Evolutionary conservation across 495 filamentous ascomycete genomes (phyloP).

Genomic region (Parmelia sp.): DNA sequence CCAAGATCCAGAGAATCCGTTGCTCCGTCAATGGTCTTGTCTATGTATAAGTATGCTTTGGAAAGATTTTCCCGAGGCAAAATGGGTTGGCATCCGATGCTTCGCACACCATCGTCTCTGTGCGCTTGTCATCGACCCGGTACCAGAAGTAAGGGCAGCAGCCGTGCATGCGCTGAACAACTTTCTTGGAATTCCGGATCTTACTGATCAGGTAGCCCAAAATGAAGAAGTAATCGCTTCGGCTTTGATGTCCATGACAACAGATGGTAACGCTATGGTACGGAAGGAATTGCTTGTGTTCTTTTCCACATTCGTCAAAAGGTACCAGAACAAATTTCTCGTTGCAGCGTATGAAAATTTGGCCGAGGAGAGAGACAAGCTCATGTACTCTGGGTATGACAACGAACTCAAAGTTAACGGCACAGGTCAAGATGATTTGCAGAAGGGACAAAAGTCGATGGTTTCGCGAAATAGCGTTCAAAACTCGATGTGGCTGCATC

Average conservation of each 20-base stretch:
- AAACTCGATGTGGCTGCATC: conserved; percentile 87
- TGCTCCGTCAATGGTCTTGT: conserved; percentile 93
- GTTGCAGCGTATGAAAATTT: conserved; percentile 90
- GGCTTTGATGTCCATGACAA: conserved; percentile 75
- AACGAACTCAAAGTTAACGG: conserved; percentile 25
- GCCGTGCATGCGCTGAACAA: conserved; percentile 88
- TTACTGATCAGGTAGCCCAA: conserved; percentile 82
- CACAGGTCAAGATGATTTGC: conserved; percentile 23
- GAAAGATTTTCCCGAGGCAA: conserved; percentile 82
- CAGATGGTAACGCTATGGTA: conserved; percentile 88
- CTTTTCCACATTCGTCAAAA: conserved; percentile 82
- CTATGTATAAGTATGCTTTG: conserved; percentile 95
- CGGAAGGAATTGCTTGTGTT: conserved; percentile 89
- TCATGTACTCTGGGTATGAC: conserved; percentile 44
- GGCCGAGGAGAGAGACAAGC: conserved; percentile 69
- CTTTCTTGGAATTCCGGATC: conserved; percentile 87
- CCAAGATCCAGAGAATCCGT: conserved; percentile 74
- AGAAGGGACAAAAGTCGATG: conserved; percentile 25
- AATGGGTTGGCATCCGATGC: conserved; percentile 85
- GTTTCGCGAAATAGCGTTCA: conserved; percentile 84
- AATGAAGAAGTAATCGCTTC: conserved; percentile 85
- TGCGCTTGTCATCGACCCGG: conserved; percentile 74
- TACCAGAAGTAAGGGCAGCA: conserved; percentile 90
- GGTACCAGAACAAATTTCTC: conserved; percentile 87
- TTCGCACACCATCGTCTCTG: conserved; percentile 72